These are phyloP conservation scores for Triticum timopheevii DNA, from an alignment of 176 grass and related monocot species.

Conservation along the genomic window DNA sequence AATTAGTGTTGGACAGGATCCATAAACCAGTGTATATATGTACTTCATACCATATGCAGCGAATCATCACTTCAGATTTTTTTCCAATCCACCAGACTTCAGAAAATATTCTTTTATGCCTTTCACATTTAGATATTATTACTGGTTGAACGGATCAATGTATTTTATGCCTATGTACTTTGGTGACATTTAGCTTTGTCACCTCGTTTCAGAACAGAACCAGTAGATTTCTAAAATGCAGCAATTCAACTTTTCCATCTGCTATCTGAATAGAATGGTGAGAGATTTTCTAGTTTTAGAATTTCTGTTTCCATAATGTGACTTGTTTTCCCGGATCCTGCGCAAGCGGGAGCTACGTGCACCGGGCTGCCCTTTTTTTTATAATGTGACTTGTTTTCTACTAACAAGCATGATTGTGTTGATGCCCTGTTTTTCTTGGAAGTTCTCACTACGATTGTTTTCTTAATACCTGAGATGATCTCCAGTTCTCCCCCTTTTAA, in stretches of 20 bases:
- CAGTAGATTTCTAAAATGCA: not conserved
- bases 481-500: not conserved
- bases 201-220: not conserved
- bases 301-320: not conserved
- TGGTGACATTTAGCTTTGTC: not conserved
- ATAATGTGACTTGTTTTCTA: not conserved
- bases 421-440: not conserved
- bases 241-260: not conserved
- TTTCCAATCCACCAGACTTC: no score
- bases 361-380: no score
- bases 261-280: not conserved
- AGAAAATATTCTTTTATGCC: not conserved
- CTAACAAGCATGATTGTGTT: not conserved
- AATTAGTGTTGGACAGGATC: not conserved
- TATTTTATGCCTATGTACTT: not conserved
- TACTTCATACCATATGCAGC: no score
- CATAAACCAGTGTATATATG: not conserved
- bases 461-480: not conserved
- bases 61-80: no score
- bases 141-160: not conserved
- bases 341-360: no score
- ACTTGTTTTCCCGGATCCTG: no score
- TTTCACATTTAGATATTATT: constrained; percentile 7
- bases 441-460: not conserved
- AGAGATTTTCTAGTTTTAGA: not conserved